phyloP scores from a whole-genome alignment of 805 yeast species.

The Nakazawaea wyomingensis region DNA sequence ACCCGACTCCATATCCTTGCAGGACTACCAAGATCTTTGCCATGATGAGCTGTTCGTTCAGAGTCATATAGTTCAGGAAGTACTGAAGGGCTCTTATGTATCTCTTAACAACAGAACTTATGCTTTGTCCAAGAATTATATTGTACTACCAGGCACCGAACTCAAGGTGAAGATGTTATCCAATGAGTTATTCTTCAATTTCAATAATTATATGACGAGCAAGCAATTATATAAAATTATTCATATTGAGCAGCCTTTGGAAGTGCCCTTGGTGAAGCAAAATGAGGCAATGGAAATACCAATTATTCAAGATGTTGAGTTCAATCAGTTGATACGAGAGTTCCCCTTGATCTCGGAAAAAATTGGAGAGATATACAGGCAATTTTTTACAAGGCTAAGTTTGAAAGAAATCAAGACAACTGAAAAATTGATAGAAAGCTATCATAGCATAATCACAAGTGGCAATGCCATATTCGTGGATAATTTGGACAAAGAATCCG shows the following conservation, averaged over 20 bases:
- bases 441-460: constrained; percentile 23
- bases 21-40: constrained; percentile 46
- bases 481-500: constrained; percentile 24
- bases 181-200: constrained; percentile 46
- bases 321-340: constrained; percentile 34
- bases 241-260: constrained; percentile 50
- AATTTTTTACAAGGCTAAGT: constrained; percentile 33
- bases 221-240: constrained; percentile 53
- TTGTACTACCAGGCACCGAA: constrained; percentile 47
- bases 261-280: constrained; percentile 14
- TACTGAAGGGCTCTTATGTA: constrained; percentile 31
- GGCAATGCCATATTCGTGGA: constrained; percentile 29
- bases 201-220: constrained; percentile 54
- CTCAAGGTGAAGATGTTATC: constrained; percentile 37
- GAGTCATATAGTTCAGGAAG: constrained; percentile 51
- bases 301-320: constrained; percentile 13
- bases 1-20: constrained; percentile 50
- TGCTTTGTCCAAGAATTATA: constrained; percentile 45
- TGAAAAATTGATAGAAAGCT: constrained; percentile 23
- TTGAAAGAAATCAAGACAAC: constrained; percentile 24
- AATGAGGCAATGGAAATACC: not conserved
- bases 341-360: constrained; percentile 33
- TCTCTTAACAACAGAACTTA: constrained; percentile 53
- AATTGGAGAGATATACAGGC: constrained; percentile 34
- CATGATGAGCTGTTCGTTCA: constrained; percentile 54